A percentile compares a stretch with the other conserved stretches of the same genome.
phyloP scores from a whole-genome alignment of 2,329 filamentous ascomycete species.

The Trichoderma arundinaceum region DNA sequence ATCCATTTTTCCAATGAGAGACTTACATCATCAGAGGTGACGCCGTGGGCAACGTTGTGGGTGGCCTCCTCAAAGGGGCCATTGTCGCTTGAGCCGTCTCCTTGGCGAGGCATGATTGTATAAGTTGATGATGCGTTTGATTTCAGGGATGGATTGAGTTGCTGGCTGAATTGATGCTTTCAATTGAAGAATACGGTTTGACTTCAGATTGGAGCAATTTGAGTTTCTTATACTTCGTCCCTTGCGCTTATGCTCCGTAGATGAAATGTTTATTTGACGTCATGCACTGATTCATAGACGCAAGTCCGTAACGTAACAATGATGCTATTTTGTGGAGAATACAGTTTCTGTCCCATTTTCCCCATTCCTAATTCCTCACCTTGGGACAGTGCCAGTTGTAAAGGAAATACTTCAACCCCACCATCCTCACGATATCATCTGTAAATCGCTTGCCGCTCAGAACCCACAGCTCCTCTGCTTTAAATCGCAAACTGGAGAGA shows the following conservation, averaged over 20 bases:
- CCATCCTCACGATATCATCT: no score
- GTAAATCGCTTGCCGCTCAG: no score
- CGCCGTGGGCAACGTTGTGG: constrained; percentile 54
- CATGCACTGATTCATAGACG: background rate
- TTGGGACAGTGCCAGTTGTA: background rate
- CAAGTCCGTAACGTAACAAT: constrained; percentile 16
- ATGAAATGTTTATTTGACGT: constrained; percentile 2
- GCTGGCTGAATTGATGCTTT: no score
- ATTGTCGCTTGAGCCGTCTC: constrained; percentile 56
- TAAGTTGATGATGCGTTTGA: no score
- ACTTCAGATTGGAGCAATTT: no score
- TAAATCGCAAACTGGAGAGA: no score
- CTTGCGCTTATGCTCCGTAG: no score
- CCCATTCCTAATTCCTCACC: background rate
- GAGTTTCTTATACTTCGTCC: no score
- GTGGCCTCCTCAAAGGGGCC: constrained; percentile 47
- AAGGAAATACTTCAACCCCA: background rate
- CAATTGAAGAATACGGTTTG: background rate
- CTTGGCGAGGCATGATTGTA: constrained; percentile 54
- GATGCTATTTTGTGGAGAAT: constrained; percentile 27
- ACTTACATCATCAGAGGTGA: constrained; percentile 48
- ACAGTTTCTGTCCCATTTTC: no score
- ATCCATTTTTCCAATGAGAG: background rate
- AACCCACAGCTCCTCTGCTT: no score
- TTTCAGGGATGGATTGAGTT: no score